These are phyloP conservation scores for Tolypocladium endophyticum DNA, from an alignment of 2,329 filamentous ascomycete genomes.

Conservation along the genomic window DNA sequence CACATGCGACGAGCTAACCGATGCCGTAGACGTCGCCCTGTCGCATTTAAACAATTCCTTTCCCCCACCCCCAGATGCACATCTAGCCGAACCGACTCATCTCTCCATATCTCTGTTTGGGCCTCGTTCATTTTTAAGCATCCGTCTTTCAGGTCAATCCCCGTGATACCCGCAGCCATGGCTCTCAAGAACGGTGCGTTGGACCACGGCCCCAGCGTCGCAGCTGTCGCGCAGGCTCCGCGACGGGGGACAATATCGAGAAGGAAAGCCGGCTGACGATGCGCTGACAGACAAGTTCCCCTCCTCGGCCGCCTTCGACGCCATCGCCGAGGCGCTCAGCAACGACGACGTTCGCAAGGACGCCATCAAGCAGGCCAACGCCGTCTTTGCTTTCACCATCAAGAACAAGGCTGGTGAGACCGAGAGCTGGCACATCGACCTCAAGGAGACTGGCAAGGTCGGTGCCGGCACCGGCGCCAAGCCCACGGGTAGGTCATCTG, in stretches of 20 bases:
- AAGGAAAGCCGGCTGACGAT: not conserved
- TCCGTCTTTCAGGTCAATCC: not conserved
- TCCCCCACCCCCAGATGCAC: not conserved
- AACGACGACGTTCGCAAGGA: constrained; percentile 69
- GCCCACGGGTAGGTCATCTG: constrained; percentile 58
- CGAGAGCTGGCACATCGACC: constrained; percentile 87
- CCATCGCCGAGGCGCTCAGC: constrained; percentile 64
- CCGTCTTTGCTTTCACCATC: constrained; percentile 81
- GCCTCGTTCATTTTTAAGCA: constrained; percentile 1
- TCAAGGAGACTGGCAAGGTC: constrained; percentile 81
- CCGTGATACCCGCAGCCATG: constrained; percentile 35
- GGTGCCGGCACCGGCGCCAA: constrained; percentile 70
- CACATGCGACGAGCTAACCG: constrained; percentile 14
- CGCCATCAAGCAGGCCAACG: constrained; percentile 79
- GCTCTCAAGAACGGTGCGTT: constrained; percentile 58
- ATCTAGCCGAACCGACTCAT: not conserved
- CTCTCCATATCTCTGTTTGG: not conserved
- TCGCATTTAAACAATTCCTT: constrained; percentile 5
- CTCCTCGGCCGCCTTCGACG: constrained; percentile 83
- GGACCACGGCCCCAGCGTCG: not conserved
- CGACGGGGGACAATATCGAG: not conserved
- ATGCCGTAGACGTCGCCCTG: not conserved
- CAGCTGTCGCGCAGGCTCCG: not conserved
- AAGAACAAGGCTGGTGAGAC: constrained; percentile 78
- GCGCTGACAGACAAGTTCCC: constrained; percentile 64